These are phyloP conservation scores for Phytomonas sp. DNA, from an alignment of 208 protist species.

Conservation along the genomic window DNA sequence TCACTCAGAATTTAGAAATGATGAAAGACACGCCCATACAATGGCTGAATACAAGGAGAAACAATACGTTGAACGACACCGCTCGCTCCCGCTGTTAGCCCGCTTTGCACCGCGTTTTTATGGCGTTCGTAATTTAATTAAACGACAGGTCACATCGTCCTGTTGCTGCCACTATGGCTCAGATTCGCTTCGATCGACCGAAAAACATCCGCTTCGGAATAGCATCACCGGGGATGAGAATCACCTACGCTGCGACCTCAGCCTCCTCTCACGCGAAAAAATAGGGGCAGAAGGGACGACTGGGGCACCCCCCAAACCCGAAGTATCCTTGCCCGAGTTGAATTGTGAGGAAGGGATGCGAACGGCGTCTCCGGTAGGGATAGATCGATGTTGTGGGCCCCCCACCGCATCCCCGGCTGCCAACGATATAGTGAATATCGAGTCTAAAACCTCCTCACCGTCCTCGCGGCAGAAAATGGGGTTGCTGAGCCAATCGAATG, in stretches of 20 bases:
- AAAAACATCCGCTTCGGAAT: background rate
- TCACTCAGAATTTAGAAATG: background rate
- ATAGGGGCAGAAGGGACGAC: background rate
- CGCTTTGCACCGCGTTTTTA: slow-evolving; percentile 70
- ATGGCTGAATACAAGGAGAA: background rate
- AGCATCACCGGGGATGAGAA: background rate
- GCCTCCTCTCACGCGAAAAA: background rate
- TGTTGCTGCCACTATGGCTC: background rate
- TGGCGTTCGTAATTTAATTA: slow-evolving; percentile 35
- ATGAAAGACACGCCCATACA: background rate
- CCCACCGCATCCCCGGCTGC: background rate
- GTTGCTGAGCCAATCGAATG: background rate
- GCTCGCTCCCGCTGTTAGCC: slow-evolving; percentile 35
- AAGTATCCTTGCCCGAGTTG: background rate
- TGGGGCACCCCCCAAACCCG: background rate
- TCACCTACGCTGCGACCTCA: background rate
- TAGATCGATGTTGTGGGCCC: too few relatives aligned
- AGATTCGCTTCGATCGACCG: background rate
- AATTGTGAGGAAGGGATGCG: background rate
- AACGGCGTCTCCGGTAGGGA: background rate
- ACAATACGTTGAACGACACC: slow-evolving; percentile 19
- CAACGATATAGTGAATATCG: background rate
- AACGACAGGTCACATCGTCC: slow-evolving; percentile 1
- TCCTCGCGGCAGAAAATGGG: background rate
- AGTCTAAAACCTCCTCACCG: background rate